Conservation (phyloP, 331 rosid species). For the Dryas integrifolia region DNA sequence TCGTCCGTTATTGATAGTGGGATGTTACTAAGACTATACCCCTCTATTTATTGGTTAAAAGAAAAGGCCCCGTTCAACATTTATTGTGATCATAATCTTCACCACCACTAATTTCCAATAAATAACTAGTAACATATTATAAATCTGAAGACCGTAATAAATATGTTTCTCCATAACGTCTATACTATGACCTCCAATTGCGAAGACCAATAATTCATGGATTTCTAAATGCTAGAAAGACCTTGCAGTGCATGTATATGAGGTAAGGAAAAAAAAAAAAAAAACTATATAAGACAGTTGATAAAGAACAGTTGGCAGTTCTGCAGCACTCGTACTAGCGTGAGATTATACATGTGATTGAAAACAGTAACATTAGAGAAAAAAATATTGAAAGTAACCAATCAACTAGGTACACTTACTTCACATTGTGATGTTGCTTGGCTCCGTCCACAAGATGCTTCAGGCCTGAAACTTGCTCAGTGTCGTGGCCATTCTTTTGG, state of each 20-base stretch:
- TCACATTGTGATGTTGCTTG: conserved; percentile 75
- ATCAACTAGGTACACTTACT: conserved; percentile 51
- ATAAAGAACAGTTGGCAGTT: not conserved
- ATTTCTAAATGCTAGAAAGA: not conserved
- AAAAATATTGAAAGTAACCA: not conserved
- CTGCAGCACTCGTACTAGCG: not conserved
- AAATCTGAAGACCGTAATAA: not conserved
- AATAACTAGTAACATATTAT: not conserved
- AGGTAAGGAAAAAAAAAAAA: not conserved
- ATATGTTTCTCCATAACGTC: not conserved
- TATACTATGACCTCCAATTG: not conserved
- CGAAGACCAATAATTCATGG: not conserved
- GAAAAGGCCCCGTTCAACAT: not conserved
- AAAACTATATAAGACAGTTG: not conserved
- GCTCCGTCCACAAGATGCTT: conserved; percentile 78
- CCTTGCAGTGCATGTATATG: not conserved
- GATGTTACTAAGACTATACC: not conserved
- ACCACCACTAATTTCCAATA: not conserved
- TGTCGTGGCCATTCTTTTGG: conserved; percentile 51
- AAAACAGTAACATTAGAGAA: not conserved
- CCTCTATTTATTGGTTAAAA: not conserved
- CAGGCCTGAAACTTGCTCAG: conserved; percentile 63
- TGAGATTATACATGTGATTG: not conserved
- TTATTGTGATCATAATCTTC: not conserved
- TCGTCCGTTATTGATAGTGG: not conserved